Percentiles rank a stretch among this genome's conserved stretches.
Evolutionary conservation across 495 filamentous ascomycete genomes (phyloP).

Genomic region (Neurospora tetrasperma): DNA sequence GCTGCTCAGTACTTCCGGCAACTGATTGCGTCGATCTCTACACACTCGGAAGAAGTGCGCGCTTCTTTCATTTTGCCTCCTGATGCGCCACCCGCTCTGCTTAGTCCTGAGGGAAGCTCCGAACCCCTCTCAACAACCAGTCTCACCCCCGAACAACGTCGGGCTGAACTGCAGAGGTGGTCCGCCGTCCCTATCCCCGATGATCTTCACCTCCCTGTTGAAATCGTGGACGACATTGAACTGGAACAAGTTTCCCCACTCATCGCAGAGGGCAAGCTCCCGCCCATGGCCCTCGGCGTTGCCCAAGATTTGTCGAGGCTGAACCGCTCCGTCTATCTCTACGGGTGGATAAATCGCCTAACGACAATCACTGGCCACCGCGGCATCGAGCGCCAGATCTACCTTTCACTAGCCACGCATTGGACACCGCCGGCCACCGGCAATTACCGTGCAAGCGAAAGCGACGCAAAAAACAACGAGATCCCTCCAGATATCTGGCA

Average conservation of each 20-base stretch:
- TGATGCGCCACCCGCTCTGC: not conserved
- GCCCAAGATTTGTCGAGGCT: conserved; percentile 18
- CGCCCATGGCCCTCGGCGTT: conserved; percentile 18
- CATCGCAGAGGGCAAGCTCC: conserved; percentile 10
- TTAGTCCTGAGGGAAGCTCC: not conserved
- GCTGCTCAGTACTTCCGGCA: conserved; percentile 30
- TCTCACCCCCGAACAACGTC: conserved; percentile 2
- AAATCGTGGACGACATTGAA: conserved; percentile 19
- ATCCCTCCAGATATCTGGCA: conserved; percentile 22
- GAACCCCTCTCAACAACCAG: not conserved
- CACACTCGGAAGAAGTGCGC: conserved; percentile 27
- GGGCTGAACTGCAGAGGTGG: conserved; percentile 13
- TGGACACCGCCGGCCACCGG: conserved; percentile 6
- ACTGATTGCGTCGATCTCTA: conserved; percentile 29
- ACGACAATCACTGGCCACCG: conserved; percentile 24
- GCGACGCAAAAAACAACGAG: conserved; percentile 1
- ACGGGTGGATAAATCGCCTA: conserved; percentile 19
- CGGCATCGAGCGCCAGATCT: conserved; percentile 23
- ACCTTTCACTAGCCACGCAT: conserved; percentile 16
- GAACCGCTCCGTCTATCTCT: conserved; percentile 23
- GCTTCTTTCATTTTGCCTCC: conserved; percentile 22
- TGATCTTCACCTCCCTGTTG: conserved; percentile 18
- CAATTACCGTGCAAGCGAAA: not conserved
- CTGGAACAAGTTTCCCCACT: conserved; percentile 9
- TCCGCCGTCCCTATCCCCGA: conserved; percentile 17